These are phyloP conservation scores for Fusarium penzigii DNA, from an alignment of 2,329 filamentous ascomycete species.

Conservation along the genomic window DNA sequence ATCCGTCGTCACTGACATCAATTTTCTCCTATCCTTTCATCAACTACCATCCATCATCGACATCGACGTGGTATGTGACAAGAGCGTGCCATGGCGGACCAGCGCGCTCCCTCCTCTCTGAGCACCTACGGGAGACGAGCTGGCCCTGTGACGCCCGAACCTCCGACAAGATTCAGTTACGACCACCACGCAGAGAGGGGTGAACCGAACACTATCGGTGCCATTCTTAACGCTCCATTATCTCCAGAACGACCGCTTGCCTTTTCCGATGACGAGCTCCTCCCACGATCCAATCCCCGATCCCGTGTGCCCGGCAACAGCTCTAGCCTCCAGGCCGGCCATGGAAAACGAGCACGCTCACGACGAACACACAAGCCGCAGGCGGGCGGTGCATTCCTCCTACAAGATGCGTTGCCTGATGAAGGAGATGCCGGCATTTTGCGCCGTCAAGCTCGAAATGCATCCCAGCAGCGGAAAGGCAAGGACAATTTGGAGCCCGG, in stretches of 20 bases:
- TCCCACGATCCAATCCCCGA: constrained; percentile 24
- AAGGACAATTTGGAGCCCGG: constrained; percentile 22
- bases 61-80: constrained; percentile 25
- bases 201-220: constrained; percentile 27
- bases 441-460: constrained; percentile 27
- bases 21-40: constrained; percentile 9
- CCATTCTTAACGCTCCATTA: constrained; percentile 22
- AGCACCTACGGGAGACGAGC: constrained; percentile 27
- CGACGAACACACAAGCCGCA: constrained; percentile 43
- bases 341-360: constrained; percentile 26
- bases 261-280: constrained; percentile 31
- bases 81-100: constrained; percentile 28
- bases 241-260: constrained; percentile 28
- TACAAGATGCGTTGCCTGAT: constrained; percentile 45
- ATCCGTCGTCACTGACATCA: constrained; percentile 20
- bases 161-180: constrained; percentile 29
- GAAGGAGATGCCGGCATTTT: constrained; percentile 35
- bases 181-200: constrained; percentile 23
- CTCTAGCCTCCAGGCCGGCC: constrained; percentile 20
- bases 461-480: constrained; percentile 18
- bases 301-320: constrained; percentile 16
- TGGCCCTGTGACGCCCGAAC: constrained; percentile 28
- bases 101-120: constrained; percentile 23
- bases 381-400: constrained; percentile 52
- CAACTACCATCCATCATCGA: constrained; percentile 2